Evolutionary conservation across 2,329 filamentous ascomycete species (phyloP).

Genomic region (Ceratocystis huliohia): DNA sequence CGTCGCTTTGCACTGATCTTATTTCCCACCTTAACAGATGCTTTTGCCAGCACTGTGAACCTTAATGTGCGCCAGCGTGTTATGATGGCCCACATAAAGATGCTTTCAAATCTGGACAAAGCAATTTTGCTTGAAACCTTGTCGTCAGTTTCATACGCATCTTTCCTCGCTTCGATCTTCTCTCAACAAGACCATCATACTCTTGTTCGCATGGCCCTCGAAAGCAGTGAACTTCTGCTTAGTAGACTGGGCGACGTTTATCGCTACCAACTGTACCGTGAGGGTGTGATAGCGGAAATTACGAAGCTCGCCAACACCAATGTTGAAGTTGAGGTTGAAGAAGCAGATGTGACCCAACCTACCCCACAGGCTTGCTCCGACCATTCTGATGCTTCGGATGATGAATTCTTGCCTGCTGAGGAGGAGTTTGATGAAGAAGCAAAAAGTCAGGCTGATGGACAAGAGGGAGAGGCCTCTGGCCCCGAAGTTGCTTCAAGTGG

Average conservation of each 20-base stretch:
- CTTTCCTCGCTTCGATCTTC: constrained; percentile 85
- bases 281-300: constrained; percentile 89
- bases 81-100: constrained; percentile 88
- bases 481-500: constrained; percentile 7
- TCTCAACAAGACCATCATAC: constrained; percentile 88
- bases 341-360: constrained; percentile 25
- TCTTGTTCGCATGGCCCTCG: constrained; percentile 73
- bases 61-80: constrained; percentile 90
- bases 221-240: constrained; percentile 78
- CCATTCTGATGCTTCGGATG: constrained; percentile 25
- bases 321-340: constrained; percentile 21
- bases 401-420: constrained; percentile 26
- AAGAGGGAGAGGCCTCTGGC: constrained; percentile 20
- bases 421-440: constrained; percentile 21
- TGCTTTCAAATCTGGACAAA: constrained; percentile 88
- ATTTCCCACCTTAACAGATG: constrained; percentile 88
- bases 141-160: constrained; percentile 82
- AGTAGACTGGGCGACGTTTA: constrained; percentile 78
- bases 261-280: constrained; percentile 90
- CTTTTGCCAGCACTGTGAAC: constrained; percentile 96
- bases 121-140: constrained; percentile 75
- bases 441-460: constrained; percentile 23
- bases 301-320: constrained; percentile 52
- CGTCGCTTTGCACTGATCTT: constrained; percentile 87
- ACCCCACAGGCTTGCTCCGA: constrained; percentile 15